These are phyloP conservation scores for Yamadazyma blattariae DNA, from an alignment of 1,139 yeast species.

Conservation along the genomic window DNA sequence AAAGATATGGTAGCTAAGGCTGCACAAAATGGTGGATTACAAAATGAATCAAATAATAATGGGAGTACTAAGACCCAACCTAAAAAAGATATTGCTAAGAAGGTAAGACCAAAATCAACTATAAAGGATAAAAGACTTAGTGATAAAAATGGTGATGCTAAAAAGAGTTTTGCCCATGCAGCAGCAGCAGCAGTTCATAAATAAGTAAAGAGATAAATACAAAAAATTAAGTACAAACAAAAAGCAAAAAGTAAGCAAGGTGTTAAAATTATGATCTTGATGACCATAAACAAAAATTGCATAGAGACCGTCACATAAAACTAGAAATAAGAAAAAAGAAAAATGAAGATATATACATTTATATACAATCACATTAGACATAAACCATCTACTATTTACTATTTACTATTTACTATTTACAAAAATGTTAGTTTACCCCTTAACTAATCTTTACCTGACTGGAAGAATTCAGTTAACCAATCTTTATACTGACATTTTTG, in stretches of 20 bases:
- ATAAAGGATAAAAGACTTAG: constrained; percentile 2
- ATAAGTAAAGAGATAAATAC: no score
- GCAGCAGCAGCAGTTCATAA: constrained; percentile 48
- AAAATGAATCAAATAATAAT: neutral
- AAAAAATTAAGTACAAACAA: no score
- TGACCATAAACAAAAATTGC: constrained; percentile 1
- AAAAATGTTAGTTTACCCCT: no score
- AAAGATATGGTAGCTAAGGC: constrained; percentile 34
- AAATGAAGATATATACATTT: no score
- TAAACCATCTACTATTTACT: no score
- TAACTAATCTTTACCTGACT: neutral
- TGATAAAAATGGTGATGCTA: constrained; percentile 1
- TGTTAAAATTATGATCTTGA: neutral
- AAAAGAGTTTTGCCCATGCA: constrained; percentile 41
- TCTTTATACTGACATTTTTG: constrained; percentile 37
- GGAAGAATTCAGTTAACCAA: constrained; percentile 23
- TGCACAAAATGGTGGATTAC: no score
- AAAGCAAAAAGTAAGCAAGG: neutral
- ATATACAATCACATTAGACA: no score
- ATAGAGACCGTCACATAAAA: no score
- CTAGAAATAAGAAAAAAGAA: no score
- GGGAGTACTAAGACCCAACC: neutral
- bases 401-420: no score
- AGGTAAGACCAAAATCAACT: constrained; percentile 9
- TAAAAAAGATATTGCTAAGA: constrained; percentile 6